phyloP scores from a whole-genome alignment of 768 basidiomycete genomes.

The Russula foetens region DNA sequence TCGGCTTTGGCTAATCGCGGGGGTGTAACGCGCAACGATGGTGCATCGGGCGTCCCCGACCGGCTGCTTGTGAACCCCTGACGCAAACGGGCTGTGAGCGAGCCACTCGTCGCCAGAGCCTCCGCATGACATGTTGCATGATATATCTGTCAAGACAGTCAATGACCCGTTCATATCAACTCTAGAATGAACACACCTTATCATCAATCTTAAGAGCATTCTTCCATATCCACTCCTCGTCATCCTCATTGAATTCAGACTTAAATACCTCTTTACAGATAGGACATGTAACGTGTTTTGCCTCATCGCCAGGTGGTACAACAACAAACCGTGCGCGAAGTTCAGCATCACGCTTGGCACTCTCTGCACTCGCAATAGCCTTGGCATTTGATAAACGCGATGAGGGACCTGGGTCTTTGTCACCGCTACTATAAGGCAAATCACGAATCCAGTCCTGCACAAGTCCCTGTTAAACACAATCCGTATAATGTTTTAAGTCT shows the following conservation, averaged over 20 bases:
- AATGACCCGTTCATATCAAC: not conserved
- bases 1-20: constrained; percentile 24
- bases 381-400: constrained; percentile 45
- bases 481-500: not conserved
- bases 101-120: constrained; percentile 44
- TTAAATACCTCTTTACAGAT: constrained; percentile 94
- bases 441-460: constrained; percentile 85
- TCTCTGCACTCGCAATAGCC: constrained; percentile 51
- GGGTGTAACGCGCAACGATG: constrained; percentile 31
- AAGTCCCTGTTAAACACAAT: not conserved
- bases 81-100: constrained; percentile 59
- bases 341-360: constrained; percentile 67
- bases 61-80: constrained; percentile 56
- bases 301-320: constrained; percentile 86
- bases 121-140: constrained; percentile 95
- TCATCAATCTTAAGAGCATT: constrained; percentile 84
- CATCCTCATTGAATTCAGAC: constrained; percentile 88
- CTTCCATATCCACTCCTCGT: constrained; percentile 97
- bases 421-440: constrained; percentile 48
- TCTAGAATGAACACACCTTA: constrained; percentile 42
- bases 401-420: constrained; percentile 57
- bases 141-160: constrained; percentile 53
- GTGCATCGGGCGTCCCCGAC: constrained; percentile 65
- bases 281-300: constrained; percentile 77
- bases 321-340: constrained; percentile 73